Evolutionary conservation across 106 monocot genomes (phyloP).

Genomic region (Posidonia australis): DNA sequence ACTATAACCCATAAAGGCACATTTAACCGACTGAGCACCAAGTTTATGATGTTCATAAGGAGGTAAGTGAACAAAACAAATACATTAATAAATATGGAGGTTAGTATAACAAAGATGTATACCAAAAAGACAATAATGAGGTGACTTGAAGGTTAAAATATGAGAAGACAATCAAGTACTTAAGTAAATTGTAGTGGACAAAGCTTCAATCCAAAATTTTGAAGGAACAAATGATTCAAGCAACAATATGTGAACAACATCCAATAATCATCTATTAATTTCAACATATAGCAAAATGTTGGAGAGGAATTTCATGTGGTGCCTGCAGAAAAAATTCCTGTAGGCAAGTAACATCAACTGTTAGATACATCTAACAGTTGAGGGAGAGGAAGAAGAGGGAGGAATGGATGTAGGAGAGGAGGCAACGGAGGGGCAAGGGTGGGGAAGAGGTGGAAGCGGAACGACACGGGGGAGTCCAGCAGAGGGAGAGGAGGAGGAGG

Average conservation of each 20-base stretch:
- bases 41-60: slow-evolving; percentile 1
- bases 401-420: too few species aligned
- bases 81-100: slow-evolving; percentile 8
- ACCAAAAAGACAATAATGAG: slow-evolving; percentile 2
- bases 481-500: too few species aligned
- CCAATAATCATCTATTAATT: slow-evolving; percentile 14
- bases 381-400: slow-evolving; percentile 9
- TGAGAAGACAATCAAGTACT: slow-evolving; percentile 2
- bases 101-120: neutral
- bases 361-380: too few species aligned
- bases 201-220: neutral
- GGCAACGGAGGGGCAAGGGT: too few species aligned
- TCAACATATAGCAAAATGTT: too few species aligned
- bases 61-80: slow-evolving; percentile 10
- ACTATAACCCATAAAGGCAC: slow-evolving; percentile 9
- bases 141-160: neutral
- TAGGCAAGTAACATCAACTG: too few species aligned
- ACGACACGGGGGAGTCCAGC: too few species aligned
- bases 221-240: neutral
- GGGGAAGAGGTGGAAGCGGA: too few species aligned
- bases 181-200: slow-evolving; percentile 1
- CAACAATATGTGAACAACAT: slow-evolving; percentile 1
- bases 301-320: too few species aligned
- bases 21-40: neutral
- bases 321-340: too few species aligned